Base-by-base conservation (phyloP, 495 filamentous ascomycete species). In the Penicillium soppii region DNA sequence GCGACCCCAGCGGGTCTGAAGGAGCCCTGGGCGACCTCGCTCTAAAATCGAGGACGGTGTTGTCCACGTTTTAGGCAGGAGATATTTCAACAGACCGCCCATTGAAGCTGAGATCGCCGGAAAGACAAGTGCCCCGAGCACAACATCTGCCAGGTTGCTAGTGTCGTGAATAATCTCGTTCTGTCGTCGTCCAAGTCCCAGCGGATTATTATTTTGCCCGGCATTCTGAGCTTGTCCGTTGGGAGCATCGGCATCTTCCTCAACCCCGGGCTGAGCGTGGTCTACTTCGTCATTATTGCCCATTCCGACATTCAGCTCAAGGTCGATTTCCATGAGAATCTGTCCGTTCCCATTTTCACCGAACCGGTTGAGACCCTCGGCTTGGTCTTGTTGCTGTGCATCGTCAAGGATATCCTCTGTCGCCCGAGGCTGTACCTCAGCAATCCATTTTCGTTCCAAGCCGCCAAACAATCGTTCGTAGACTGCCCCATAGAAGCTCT, bases 1-100 rank as follows among this genome's bases (percentile, higher is more conserved):
- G 42, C 90, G 78, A 7, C 89, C 90, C 86, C 90, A 94, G 20
- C 79, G 76, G 36, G 79, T 74, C 60, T 92, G 88, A 22, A 95
- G 70, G 17, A 92, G 71, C 1, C 89, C 85, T 7, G 77, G 68
- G 12, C 68, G 70, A 12, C 63, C 63, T 8, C 69, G 57, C 37
- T 73, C 69, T 16, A 72, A 56, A 15, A 61, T 43, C 6, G 70
- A 69, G 13, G 57, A 75, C 1, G 74, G 68, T 0, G 75, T 74
- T 5, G 81, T 82, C 82, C 86, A 89, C 4, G 84, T 70, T 40
- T 67, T 69, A 0, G 90, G 90, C 2, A 89, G 74, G 2, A 75
- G 54, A 27, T 75, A 61, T 47, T 85, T 82, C 48, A 95, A 67
- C 1, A 89, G 58, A 44, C 86, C 83, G 45, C 90, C 90, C 69